Evolutionary conservation across 31 red algal species (phyloP), one percentile per base, ranked within the genome.

Genomic region (Pterothamnion heteromorphum): DNA sequence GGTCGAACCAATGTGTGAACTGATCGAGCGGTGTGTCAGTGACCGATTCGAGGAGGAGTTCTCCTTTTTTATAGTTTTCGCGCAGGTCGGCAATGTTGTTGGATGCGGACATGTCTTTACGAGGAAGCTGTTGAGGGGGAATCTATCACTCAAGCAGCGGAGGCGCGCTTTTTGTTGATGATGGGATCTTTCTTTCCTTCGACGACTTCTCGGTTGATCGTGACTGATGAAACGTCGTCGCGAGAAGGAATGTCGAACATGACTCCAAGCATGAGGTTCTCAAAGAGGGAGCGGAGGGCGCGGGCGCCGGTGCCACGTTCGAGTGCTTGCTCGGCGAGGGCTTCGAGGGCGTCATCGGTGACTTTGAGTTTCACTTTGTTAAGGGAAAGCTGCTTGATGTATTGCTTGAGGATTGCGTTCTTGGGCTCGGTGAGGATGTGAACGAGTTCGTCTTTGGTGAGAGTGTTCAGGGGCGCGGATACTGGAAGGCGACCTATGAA

Each of bases 401-500:
- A 96, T 35, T 96, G 95, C 1, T 84, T 93, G 24, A 96, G 41
- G 3, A 96, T 81, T 23, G 95, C 95, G 71, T 96, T 96, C 28
- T 90, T 86, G 2, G 95, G 95, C 86, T 96, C 83, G 32, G 95
- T 96, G 43, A 96, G 93, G 43, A 96, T 93, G 38, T 71, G 35
- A n/a, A 94, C 85, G 32, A 96, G 91, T 34, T 94, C 92, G 18
- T 95, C 91, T 36, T 88, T 37, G 44, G 58, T 90, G 51, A 96
- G 93, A 24, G 80, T 28, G 1, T 93, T 38, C 2, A 96, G 94
- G 21, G 35, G 57, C 14, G 92, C 58, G 22, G 91, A 33, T 23
- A 96, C 92, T 5, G 94, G 95, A n/a, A 96, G 71, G 80, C 95
- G 91, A 37, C 95, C 95, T 0, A 96, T 92, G 31, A 96, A 94